Base-by-base conservation (phyloP, 176 grass and related monocot genomes). In the Lolium rigidum region DNA sequence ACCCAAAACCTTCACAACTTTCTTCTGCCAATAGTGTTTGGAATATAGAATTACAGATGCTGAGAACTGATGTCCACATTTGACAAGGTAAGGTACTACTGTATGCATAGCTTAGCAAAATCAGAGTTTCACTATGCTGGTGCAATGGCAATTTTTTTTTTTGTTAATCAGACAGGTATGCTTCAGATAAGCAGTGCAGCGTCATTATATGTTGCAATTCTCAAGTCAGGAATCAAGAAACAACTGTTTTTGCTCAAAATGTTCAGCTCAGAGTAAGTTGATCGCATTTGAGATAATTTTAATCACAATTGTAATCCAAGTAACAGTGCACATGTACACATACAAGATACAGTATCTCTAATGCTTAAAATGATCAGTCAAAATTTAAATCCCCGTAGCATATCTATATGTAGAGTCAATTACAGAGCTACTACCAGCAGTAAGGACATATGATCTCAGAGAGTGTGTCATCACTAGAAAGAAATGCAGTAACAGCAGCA, bases 1-100 rank as follows among this genome's bases (percentile, higher is more conserved):
- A 87, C 84, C 13, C 35, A 87, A 66, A 86, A 71, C 38, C 74
- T 95, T 90, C 85, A 92, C 88, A n/a, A 86, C 80, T 80, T 51
- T 86, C 55, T 77, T 52, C 16, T 61, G 65, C 57, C 47, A 77
- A 80, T 62, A 74, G 35, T 0, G 1, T 25, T 68, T 77, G 6
- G 67, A 70, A 85, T 24, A 43, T 76, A 10, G n/a, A 21, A 76
- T n/a, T 80, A 21, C 61, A 83, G 10, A 83, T 44, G 16, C 38
- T 70, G 5, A 73, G 70, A 63, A 73, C 38, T 83, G 9, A 76
- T 76, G 51, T 44, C 84, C 58, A 58, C 69, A 49, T 75, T 79
- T 38, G 37, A 17, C 26, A 88, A 85, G 26, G 21, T 59, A 88
- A 85, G 26, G 21, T 59, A 84, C 75, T 5, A 76, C 60, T 35